Evolutionary conservation across 192 early-diverging fungal species (phyloP).

Genomic region (Endogone sp.): DNA sequence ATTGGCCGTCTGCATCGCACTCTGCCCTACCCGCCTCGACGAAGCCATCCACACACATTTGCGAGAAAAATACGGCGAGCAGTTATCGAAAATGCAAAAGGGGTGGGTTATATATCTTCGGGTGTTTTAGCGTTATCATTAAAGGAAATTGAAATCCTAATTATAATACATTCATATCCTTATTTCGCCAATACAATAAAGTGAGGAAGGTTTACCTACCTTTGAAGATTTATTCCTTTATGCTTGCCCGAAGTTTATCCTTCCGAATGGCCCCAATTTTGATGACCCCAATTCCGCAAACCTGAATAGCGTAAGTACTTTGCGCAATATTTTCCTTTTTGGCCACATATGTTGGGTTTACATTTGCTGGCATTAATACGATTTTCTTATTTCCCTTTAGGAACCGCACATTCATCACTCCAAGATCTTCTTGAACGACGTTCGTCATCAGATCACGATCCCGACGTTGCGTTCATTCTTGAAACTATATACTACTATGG

Average conservation of each 20-base stretch:
- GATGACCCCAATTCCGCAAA: conserved; percentile 48
- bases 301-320: conserved; percentile 13
- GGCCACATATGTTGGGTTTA: not conserved
- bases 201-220: conserved; percentile 75
- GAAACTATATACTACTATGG: conserved; percentile 94
- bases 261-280: conserved; percentile 82
- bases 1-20: conserved; percentile 82
- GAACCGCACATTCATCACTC: conserved; percentile 80
- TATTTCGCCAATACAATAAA: conserved; percentile 10
- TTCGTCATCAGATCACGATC: conserved; percentile 78
- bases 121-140: no score
- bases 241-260: conserved; percentile 95
- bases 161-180: no score
- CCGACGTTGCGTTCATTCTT: conserved; percentile 91
- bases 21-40: conserved; percentile 92
- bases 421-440: conserved; percentile 83
- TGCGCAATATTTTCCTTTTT: not conserved
- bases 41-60: conserved; percentile 86
- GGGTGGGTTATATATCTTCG: conserved; percentile 45
- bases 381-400: conserved; percentile 14
- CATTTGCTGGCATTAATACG: not conserved
- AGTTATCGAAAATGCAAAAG: conserved; percentile 82
- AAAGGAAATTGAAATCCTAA: no score
- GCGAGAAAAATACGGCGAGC: conserved; percentile 92
- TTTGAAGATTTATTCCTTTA: conserved; percentile 90